These are phyloP conservation scores for Chlamydomonas reinhardtii DNA, from an alignment of 163 green algal genomes.

Conservation along the genomic window DNA sequence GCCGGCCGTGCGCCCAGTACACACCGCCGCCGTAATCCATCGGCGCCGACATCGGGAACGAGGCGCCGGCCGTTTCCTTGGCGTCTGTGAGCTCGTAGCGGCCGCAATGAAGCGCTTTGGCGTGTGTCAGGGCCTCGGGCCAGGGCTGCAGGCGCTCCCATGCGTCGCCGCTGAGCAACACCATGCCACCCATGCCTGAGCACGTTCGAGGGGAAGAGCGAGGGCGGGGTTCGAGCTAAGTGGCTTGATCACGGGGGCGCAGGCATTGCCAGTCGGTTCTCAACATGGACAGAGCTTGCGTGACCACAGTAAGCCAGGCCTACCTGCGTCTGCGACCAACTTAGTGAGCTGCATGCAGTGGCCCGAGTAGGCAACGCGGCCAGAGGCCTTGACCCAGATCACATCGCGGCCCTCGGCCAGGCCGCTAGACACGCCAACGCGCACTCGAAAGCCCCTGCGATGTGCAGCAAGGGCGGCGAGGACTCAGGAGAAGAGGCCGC, in stretches of 20 bases:
- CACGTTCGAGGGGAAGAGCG: no score
- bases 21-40: not conserved
- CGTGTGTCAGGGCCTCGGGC: not conserved
- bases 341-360: slow-evolving; percentile 1
- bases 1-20: not conserved
- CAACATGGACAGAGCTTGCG: no score
- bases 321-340: not conserved
- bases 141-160: not conserved
- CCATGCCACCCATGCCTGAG: not conserved
- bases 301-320: no score
- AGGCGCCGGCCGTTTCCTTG: not conserved
- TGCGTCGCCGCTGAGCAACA: not conserved
- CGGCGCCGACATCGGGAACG: not conserved
- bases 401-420: not conserved
- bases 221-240: no score
- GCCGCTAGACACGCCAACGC: not conserved
- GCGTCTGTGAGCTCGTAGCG: not conserved
- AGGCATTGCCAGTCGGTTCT: no score
- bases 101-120: not conserved
- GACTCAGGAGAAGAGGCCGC: no score
- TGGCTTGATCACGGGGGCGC: no score
- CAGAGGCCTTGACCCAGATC: not conserved
- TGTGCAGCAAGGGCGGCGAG: no score
- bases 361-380: not conserved
- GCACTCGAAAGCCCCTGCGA: slow-evolving; percentile 4